Percentiles rank a stretch among this genome's conserved stretches.
These are phyloP conservation scores for Marasmius oreades DNA, from an alignment of 1,284 basidiomycete species.

Conservation along the genomic window DNA sequence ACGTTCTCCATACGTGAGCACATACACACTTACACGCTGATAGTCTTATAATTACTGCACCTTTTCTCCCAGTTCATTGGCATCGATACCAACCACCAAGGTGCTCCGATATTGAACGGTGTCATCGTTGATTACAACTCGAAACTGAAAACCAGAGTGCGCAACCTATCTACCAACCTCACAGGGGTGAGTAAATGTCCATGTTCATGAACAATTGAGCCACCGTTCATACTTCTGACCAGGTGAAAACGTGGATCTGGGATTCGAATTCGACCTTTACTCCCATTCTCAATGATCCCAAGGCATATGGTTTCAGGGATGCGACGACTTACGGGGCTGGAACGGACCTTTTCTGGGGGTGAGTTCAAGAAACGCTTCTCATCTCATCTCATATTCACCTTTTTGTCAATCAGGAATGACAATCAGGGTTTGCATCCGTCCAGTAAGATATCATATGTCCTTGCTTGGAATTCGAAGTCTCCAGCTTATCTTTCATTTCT, in stretches of 20 bases:
- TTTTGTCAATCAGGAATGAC: conserved; percentile 2
- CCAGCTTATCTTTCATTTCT: not conserved
- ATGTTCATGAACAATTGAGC: too few relatives aligned
- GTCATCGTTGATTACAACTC: conserved; percentile 26
- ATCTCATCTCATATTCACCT: not conserved
- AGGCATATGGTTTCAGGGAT: not conserved
- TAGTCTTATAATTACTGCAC: not conserved
- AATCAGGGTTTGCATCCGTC: not conserved
- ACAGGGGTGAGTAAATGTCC: not conserved
- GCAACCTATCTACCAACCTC: not conserved
- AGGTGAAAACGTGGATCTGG: not conserved
- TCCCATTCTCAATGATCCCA: not conserved
- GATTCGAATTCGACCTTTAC: not conserved
- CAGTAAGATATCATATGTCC: not conserved
- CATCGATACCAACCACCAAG: conserved; percentile 19
- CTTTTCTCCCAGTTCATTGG: conserved; percentile 41
- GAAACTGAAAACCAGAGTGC: conserved; percentile 43
- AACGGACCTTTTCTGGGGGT: not conserved
- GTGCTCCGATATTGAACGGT: not conserved
- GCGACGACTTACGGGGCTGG: not conserved
- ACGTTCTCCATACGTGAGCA: conserved; percentile 46
- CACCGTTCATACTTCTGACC: too few relatives aligned
- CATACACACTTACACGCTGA: not conserved
- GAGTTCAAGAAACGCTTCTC: too few relatives aligned
- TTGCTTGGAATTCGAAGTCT: not conserved